A percentile compares a stretch with the other conserved stretches of the same genome.
These are phyloP conservation scores for Drosera capensis DNA, from an alignment of 148 eudicot species.

Conservation along the genomic window DNA sequence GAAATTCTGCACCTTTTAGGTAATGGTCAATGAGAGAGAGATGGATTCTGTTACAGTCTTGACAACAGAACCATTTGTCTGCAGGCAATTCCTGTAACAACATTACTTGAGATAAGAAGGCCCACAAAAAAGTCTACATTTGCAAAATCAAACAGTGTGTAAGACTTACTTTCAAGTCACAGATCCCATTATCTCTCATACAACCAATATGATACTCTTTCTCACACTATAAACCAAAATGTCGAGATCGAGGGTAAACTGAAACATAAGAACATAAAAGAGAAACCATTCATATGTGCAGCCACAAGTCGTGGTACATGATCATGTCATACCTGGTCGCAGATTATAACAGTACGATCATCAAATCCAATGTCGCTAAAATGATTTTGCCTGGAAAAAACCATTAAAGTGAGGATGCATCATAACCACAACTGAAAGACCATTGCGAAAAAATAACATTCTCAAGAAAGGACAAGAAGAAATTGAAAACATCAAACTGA, in stretches of 20 bases:
- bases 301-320: neutral
- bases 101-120: neutral
- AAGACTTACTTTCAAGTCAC: constrained; percentile 67
- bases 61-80: constrained; percentile 84
- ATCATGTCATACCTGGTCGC: constrained; percentile 64
- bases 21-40: constrained; percentile 31
- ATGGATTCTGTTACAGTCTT: constrained; percentile 54
- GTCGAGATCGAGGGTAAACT: neutral
- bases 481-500: too few relatives aligned
- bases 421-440: neutral
- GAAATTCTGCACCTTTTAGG: constrained; percentile 29
- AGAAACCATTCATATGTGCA: neutral
- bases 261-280: neutral
- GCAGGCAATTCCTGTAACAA: constrained; percentile 60
- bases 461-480: too few relatives aligned
- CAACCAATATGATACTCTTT: constrained; percentile 96
- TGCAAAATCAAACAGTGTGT: neutral
- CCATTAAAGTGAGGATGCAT: constrained; percentile 1
- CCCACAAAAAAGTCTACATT: neutral
- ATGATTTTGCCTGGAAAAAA: constrained; percentile 45
- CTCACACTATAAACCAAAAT: constrained; percentile 49
- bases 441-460: neutral
- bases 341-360: constrained; percentile 78
- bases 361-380: constrained; percentile 76
- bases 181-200: constrained; percentile 51